Conservation (phyloP, 139 green algal species). For the Astrephomene gubernaculifera region DNA sequence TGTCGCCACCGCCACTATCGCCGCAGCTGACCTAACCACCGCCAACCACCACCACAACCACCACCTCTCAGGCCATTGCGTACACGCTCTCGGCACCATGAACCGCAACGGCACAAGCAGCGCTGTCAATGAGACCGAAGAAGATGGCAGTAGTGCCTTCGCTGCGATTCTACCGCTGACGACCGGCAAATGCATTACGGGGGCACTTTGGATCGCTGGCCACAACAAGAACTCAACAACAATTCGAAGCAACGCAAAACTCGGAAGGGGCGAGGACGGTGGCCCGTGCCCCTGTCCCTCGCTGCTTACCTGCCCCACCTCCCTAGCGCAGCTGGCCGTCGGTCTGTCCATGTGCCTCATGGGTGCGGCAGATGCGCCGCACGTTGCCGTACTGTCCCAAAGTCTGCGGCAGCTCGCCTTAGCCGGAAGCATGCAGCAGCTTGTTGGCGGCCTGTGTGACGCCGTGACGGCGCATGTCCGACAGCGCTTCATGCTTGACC, state of each 20-base stretch:
- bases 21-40: not conserved
- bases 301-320: not conserved
- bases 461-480: not conserved
- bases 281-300: not conserved
- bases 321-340: not conserved
- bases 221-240: too few relatives aligned
- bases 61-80: too few relatives aligned
- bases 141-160: not conserved
- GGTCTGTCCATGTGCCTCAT: not conserved
- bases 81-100: too few relatives aligned
- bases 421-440: slow-evolving; percentile 18
- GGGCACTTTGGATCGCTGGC: not conserved
- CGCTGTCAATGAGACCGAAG: too few relatives aligned
- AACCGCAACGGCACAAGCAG: too few relatives aligned
- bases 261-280: too few relatives aligned
- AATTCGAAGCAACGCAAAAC: too few relatives aligned
- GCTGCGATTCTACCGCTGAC: slow-evolving; percentile 5
- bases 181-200: not conserved
- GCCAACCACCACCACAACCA: too few relatives aligned
- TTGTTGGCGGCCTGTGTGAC: not conserved
- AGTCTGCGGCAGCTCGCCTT: not conserved
- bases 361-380: not conserved
- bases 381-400: not conserved
- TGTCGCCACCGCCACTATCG: not conserved
- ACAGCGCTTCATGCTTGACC: slow-evolving; percentile 3